Percentiles rank a stretch among this genome's conserved stretches.
Conservation (phyloP, 2,329 filamentous ascomycete species). For the Orbilia quercus region DNA sequence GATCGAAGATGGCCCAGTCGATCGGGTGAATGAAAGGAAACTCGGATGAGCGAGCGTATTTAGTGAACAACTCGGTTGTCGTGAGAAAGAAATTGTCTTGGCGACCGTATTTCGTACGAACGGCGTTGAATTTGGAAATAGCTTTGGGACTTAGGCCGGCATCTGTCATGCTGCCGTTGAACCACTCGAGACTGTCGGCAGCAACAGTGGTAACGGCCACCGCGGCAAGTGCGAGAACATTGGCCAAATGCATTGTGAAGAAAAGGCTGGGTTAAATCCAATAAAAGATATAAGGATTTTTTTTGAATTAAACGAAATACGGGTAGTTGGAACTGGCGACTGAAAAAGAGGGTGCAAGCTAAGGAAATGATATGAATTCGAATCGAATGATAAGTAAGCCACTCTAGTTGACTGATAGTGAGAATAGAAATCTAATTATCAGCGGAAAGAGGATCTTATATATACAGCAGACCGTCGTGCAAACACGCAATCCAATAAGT, state of each 20-base stretch:
- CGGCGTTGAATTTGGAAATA: background rate
- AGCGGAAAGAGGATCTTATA: too few relatives aligned
- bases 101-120: background rate
- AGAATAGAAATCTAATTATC: too few relatives aligned
- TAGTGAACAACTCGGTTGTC: conserved; percentile 8
- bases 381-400: too few relatives aligned
- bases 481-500: too few relatives aligned
- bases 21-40: conserved; percentile 1
- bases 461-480: too few relatives aligned
- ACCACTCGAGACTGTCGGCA: conserved; percentile 8
- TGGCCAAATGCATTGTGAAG: conserved; percentile 12
- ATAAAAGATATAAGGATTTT: background rate
- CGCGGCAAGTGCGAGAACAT: background rate
- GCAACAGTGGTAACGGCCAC: conserved; percentile 2
- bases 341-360: too few relatives aligned
- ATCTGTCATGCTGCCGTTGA: conserved; percentile 2
- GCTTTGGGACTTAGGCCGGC: background rate
- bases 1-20: conserved; percentile 15
- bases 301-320: background rate
- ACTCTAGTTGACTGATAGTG: too few relatives aligned
- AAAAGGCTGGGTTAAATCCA: background rate
- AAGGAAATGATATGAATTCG: too few relatives aligned
- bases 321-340: background rate
- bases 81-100: conserved; percentile 10
- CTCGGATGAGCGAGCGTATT: conserved; percentile 9